These are phyloP conservation scores for Boletus reticuloceps DNA, from an alignment of 768 basidiomycete genomes.

Conservation along the genomic window DNA sequence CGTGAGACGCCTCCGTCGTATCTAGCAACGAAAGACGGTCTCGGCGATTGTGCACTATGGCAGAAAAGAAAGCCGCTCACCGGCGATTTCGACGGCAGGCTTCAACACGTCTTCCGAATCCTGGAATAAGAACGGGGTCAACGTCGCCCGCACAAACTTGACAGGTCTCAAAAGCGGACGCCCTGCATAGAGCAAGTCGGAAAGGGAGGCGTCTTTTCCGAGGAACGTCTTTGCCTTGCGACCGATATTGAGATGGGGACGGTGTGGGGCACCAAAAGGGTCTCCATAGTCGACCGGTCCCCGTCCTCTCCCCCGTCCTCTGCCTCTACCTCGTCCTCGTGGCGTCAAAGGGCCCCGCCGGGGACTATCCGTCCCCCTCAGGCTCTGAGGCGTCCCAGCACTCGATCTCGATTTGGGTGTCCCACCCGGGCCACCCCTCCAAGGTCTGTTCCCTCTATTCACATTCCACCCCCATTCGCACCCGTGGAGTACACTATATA, in stretches of 20 bases:
- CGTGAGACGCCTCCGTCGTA: slow-evolving; percentile 50
- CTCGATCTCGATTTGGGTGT: slow-evolving; percentile 10
- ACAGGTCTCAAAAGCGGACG: slow-evolving; percentile 67
- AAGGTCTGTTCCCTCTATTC: not conserved
- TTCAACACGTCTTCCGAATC: slow-evolving; percentile 61
- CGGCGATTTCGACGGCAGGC: slow-evolving; percentile 47
- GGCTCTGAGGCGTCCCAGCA: slow-evolving; percentile 6
- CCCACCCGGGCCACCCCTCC: slow-evolving; percentile 10
- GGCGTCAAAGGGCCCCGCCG: slow-evolving; percentile 8
- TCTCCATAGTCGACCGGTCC: not conserved
- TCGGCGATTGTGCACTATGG: not conserved
- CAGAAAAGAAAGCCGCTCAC: slow-evolving; percentile 29
- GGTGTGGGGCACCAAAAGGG: not conserved
- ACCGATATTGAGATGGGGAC: slow-evolving; percentile 3
- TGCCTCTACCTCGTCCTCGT: slow-evolving; percentile 23
- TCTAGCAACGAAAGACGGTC: not conserved
- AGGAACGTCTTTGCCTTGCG: not conserved
- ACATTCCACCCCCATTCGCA: not conserved
- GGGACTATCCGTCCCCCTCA: slow-evolving; percentile 14
- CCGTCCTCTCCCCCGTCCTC: slow-evolving; percentile 15
- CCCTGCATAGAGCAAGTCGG: slow-evolving; percentile 51
- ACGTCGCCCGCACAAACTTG: slow-evolving; percentile 60
- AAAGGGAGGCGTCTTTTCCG: slow-evolving; percentile 46
- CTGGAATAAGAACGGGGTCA: slow-evolving; percentile 50
- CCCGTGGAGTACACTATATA: not conserved